These are phyloP conservation scores for Nakazawaea ambrosiae DNA, from an alignment of 805 yeast genomes.

Conservation along the genomic window DNA sequence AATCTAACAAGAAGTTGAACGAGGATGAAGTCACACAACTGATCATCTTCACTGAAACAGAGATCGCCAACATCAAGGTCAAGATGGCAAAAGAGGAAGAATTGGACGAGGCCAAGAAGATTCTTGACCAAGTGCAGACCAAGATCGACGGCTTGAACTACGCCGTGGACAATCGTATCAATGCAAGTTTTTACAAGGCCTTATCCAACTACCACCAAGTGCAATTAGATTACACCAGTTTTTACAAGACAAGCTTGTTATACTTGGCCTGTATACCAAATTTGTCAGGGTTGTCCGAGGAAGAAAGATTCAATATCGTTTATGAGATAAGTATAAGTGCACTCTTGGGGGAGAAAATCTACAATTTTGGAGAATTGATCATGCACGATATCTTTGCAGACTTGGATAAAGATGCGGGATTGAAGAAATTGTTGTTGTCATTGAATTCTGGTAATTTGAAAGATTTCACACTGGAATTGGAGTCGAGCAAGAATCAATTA, in stretches of 20 bases:
- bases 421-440: constrained; percentile 59
- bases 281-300: constrained; percentile 14
- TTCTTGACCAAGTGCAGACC: constrained; percentile 54
- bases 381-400: constrained; percentile 74
- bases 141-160: constrained; percentile 52
- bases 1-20: constrained; percentile 24
- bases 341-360: constrained; percentile 82
- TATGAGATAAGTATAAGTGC: constrained; percentile 83
- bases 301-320: constrained; percentile 32
- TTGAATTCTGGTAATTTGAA: constrained; percentile 74
- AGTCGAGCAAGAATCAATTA: constrained; percentile 33
- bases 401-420: constrained; percentile 54
- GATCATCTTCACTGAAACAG: constrained; percentile 51
- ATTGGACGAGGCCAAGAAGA: constrained; percentile 54
- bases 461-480: constrained; percentile 32
- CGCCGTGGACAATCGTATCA: constrained; percentile 56
- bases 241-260: constrained; percentile 74
- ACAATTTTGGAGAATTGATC: constrained; percentile 91
- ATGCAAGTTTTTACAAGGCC: constrained; percentile 78
- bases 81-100: constrained; percentile 18
- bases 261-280: constrained; percentile 64
- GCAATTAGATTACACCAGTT: constrained; percentile 72
- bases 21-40: constrained; percentile 39
- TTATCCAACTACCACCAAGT: constrained; percentile 69
- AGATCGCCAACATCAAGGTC: constrained; percentile 67